Percentiles rank a stretch among this genome's conserved stretches.
These are phyloP conservation scores for Neospora caninum DNA, from an alignment of 169 alveolate species.

Conservation along the genomic window DNA sequence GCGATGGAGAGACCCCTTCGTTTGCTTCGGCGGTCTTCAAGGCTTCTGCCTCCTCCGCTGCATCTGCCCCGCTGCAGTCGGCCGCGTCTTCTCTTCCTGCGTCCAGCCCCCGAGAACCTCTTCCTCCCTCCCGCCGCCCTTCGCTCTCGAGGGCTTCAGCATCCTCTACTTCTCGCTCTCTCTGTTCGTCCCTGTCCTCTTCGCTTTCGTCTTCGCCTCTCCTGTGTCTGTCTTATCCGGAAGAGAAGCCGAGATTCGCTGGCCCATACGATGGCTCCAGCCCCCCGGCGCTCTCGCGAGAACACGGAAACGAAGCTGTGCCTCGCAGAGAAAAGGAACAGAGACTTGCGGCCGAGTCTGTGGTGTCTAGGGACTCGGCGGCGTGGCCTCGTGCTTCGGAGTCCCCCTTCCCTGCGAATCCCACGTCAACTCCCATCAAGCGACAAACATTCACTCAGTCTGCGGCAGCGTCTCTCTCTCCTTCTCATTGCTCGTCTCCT, in stretches of 20 bases:
- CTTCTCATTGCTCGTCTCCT: not conserved
- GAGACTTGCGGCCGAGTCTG: not conserved
- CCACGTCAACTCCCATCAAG: not conserved
- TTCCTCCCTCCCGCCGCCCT: not conserved
- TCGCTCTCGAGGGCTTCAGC: not conserved
- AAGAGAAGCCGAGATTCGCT: not conserved
- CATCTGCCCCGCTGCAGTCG: no score
- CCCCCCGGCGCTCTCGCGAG: not conserved
- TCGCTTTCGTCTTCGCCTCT: not conserved
- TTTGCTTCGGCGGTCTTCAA: not conserved
- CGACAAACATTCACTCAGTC: not conserved
- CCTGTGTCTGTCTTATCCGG: not conserved
- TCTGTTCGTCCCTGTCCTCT: not conserved
- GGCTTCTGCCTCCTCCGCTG: not conserved
- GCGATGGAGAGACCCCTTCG: not conserved
- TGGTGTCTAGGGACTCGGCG: not conserved
- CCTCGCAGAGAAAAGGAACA: no score
- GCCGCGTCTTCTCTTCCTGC: not conserved
- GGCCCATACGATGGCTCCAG: not conserved
- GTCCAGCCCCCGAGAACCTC: not conserved
- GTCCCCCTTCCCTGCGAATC: not conserved
- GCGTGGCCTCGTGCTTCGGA: not conserved
- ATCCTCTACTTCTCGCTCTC: not conserved
- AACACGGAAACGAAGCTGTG: no score
- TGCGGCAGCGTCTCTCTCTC: not conserved